Evolutionary conservation across 176 grass and related monocot species (phyloP).

Genomic region (Oryza glaberrima): DNA sequence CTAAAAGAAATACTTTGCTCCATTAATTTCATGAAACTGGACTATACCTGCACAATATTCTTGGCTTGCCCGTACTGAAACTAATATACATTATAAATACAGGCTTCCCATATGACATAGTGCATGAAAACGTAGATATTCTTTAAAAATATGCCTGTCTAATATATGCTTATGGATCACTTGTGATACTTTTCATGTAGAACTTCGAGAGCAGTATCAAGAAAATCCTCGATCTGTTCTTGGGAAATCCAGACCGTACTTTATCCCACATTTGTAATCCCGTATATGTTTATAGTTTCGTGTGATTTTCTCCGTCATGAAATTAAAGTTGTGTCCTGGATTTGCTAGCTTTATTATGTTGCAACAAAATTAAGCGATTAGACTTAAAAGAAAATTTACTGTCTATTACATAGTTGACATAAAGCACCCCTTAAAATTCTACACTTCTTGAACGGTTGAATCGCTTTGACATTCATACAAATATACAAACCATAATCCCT

Average conservation of each 20-base stretch:
- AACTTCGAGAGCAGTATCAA: background rate
- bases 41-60: background rate
- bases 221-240: too few relatives aligned
- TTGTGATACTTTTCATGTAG: slow-evolving; percentile 27
- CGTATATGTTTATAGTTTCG: background rate
- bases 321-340: too few relatives aligned
- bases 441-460: too few relatives aligned
- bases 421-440: too few relatives aligned
- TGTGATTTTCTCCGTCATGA: background rate
- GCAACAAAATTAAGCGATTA: too few relatives aligned
- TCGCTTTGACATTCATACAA: too few relatives aligned
- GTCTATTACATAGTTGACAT: too few relatives aligned
- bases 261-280: slow-evolving; percentile 20
- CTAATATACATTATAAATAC: background rate
- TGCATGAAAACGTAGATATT: background rate
- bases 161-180: background rate
- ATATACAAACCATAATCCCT: too few relatives aligned
- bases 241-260: background rate
- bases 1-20: background rate
- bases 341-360: too few relatives aligned
- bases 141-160: too few relatives aligned
- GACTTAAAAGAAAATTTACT: too few relatives aligned
- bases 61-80: background rate
- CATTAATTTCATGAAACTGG: background rate
- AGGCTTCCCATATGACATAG: background rate